Percentiles rank a stretch among this genome's conserved stretches.
Conservation (phyloP, 331 rosid species). For the Spiraea crenata region DNA sequence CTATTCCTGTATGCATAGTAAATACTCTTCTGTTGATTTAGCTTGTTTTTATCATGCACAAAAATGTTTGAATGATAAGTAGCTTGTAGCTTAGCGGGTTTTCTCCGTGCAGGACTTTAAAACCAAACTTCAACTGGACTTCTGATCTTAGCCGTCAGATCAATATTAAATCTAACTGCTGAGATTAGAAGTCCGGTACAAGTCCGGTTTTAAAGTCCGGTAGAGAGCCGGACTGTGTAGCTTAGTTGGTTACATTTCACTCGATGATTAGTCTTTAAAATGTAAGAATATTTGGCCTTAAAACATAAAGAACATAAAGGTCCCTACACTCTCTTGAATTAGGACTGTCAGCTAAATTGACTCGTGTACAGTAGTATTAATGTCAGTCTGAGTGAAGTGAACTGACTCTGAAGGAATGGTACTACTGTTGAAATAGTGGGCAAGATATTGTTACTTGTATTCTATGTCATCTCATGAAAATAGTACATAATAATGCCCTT, state of each 20-base stretch:
- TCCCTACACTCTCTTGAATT: not conserved
- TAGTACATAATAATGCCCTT: not conserved
- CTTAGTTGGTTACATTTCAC: too few species aligned
- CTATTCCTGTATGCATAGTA: not conserved
- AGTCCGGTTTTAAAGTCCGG: too few species aligned
- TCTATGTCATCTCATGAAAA: too few species aligned
- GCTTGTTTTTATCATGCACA: constrained; percentile 23
- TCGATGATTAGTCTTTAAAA: too few species aligned
- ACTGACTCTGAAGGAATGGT: not conserved
- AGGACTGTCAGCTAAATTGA: not conserved
- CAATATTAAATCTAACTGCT: too few species aligned
- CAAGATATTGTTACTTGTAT: not conserved
- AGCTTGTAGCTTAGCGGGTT: too few species aligned
- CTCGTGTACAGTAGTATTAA: not conserved
- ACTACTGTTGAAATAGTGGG: not conserved
- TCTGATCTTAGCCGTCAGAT: too few species aligned
- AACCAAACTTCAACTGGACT: too few species aligned
- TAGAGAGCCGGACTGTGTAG: too few species aligned
- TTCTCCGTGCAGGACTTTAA: too few species aligned
- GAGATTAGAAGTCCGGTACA: too few species aligned
- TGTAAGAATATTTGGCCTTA: too few species aligned
- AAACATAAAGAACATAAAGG: not conserved
- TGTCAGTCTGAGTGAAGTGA: not conserved
- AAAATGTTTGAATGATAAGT: not conserved
- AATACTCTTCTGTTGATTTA: constrained; percentile 16